Conservation (phyloP, 1,284 basidiomycete species). For the Uromyces viciae-fabae region DNA sequence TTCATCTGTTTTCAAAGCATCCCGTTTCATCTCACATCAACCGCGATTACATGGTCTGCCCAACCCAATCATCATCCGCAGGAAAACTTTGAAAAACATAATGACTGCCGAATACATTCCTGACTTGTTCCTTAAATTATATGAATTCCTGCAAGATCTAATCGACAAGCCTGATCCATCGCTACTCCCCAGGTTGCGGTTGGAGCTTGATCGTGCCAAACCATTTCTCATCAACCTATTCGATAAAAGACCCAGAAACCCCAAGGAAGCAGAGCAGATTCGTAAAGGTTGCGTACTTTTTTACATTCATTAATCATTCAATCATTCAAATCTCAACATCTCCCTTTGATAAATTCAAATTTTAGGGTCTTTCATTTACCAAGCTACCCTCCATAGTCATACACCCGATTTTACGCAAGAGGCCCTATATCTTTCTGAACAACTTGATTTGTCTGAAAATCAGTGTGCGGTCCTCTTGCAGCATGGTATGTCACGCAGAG, state of each 20-base stretch:
- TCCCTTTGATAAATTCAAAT: background rate
- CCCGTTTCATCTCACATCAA: background rate
- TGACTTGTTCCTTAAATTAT: slow-evolving; percentile 27
- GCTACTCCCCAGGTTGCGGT: slow-evolving; percentile 17
- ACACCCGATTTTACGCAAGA: slow-evolving; percentile 43
- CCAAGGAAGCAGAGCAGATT: slow-evolving; percentile 41
- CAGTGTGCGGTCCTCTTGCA: slow-evolving; percentile 44
- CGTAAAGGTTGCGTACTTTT: slow-evolving; percentile 25
- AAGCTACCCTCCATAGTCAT: slow-evolving; percentile 29
- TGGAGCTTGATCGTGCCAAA: slow-evolving; percentile 42
- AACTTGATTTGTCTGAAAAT: slow-evolving; percentile 44
- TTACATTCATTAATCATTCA: background rate
- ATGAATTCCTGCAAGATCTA: slow-evolving; percentile 38
- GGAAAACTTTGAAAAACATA: background rate
- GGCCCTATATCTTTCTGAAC: slow-evolving; percentile 44
- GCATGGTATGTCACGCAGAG: slow-evolving; percentile 41
- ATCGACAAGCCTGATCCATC: slow-evolving; percentile 34
- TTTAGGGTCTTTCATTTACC: slow-evolving; percentile 36
- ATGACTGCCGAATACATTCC: slow-evolving; percentile 41
- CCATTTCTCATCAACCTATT: slow-evolving; percentile 33
- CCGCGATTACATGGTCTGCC: background rate
- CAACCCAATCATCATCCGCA: no score
- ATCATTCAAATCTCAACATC: background rate
- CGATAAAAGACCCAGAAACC: slow-evolving; percentile 29
- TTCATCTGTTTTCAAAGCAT: no score